Evolutionary conservation across 2,329 filamentous ascomycete species (phyloP).

Genomic region (Chrysoporthe deuterocubensis): DNA sequence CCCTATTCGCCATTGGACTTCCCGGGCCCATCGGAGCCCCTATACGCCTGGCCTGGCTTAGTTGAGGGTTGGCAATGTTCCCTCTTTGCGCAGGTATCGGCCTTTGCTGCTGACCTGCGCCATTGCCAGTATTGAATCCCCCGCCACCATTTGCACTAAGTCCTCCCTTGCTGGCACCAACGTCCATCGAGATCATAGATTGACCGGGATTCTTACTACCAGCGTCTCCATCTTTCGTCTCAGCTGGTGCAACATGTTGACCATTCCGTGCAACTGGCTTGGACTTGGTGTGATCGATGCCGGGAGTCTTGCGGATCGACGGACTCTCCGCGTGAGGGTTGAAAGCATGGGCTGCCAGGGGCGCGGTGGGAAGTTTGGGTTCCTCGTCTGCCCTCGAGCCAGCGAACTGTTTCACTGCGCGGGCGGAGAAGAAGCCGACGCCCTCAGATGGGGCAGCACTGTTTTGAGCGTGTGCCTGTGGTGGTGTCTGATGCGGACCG

Average conservation of each 20-base stretch:
- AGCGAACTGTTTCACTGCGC: conserved; percentile 59
- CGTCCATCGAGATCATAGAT: conserved; percentile 2
- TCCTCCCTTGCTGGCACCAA: conserved; percentile 24
- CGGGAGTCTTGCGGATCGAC: conserved; percentile 86
- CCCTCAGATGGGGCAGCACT: conserved; percentile 42
- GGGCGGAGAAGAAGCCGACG: conserved; percentile 72
- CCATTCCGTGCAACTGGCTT: conserved; percentile 68
- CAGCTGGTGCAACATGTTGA: conserved; percentile 53
- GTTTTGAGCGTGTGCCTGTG: conserved; percentile 29
- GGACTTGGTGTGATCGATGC: conserved; percentile 79
- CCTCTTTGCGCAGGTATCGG: conserved; percentile 36
- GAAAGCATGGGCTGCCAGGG: conserved; percentile 60
- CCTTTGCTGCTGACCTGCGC: conserved; percentile 14
- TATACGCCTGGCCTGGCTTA: conserved; percentile 61
- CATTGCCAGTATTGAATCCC: not conserved
- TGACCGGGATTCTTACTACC: conserved; percentile 5
- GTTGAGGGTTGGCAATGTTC: conserved; percentile 55
- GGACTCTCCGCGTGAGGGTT: conserved; percentile 79
- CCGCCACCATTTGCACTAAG: conserved; percentile 17
- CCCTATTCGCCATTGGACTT: conserved; percentile 63
- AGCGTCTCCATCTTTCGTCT: conserved; percentile 31
- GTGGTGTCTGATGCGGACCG: conserved; percentile 34
- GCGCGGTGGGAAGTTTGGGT: conserved; percentile 45
- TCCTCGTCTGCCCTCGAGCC: conserved; percentile 51
- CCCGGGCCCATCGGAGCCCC: conserved; percentile 58